Evolutionary conservation across 805 yeast genomes (phyloP).

Genomic region (Kodamaea sagamina): DNA sequence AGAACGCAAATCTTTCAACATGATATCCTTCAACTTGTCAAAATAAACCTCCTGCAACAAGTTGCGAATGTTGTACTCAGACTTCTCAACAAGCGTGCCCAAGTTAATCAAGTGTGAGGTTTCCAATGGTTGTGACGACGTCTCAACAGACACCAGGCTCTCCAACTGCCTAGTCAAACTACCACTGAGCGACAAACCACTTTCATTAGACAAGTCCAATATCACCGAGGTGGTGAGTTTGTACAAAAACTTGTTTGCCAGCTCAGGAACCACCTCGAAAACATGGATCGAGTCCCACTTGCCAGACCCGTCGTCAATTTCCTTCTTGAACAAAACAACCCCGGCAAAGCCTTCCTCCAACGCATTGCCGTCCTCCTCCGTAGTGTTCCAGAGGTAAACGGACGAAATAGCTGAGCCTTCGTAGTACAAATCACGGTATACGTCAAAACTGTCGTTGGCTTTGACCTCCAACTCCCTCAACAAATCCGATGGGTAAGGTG

Average conservation of each 20-base stretch:
- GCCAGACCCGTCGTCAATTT: constrained; percentile 50
- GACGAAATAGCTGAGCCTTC: constrained; percentile 87
- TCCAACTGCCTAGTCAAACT: constrained; percentile 83
- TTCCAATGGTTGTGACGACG: constrained; percentile 49
- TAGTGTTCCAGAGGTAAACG: constrained; percentile 89
- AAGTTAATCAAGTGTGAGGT: constrained; percentile 80
- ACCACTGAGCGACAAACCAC: constrained; percentile 63
- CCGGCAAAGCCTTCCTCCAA: constrained; percentile 77
- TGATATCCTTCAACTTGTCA: constrained; percentile 88
- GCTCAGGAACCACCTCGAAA: constrained; percentile 62
- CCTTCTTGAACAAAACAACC: constrained; percentile 81
- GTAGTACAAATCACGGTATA: constrained; percentile 89
- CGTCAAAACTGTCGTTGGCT: constrained; percentile 89
- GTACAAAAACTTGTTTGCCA: constrained; percentile 48
- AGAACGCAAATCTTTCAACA: constrained; percentile 49
- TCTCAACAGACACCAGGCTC: constrained; percentile 11
- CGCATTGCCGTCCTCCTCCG: constrained; percentile 50
- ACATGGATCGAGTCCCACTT: constrained; percentile 96
- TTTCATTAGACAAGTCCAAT: constrained; percentile 54
- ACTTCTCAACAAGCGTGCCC: constrained; percentile 83
- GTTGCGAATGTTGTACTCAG: constrained; percentile 84
- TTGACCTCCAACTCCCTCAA: constrained; percentile 74
- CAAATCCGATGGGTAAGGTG: constrained; percentile 66
- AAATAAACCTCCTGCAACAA: constrained; percentile 91
- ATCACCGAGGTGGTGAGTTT: constrained; percentile 87